phyloP scores from a whole-genome alignment of 2,329 filamentous ascomycete genomes.

The Elsinoe arachidis region DNA sequence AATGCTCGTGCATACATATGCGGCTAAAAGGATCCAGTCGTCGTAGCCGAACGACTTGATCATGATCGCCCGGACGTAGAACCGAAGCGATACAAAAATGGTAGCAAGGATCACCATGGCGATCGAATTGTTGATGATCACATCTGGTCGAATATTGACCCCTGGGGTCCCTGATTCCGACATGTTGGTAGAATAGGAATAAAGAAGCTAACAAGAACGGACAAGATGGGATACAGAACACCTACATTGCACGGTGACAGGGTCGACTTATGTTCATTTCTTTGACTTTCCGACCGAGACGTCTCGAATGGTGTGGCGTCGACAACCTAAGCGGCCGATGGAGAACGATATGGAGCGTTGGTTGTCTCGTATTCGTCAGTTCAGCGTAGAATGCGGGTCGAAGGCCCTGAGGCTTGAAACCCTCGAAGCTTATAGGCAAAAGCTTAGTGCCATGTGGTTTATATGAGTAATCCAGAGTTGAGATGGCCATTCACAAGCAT shows the following conservation, averaged over 20 bases:
- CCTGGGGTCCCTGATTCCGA: neutral
- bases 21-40: constrained; percentile 33
- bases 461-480: neutral
- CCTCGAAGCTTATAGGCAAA: neutral
- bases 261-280: neutral
- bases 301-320: neutral
- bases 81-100: constrained; percentile 18
- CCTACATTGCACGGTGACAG: neutral
- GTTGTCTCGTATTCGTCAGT: neutral
- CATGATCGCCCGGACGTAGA: constrained; percentile 33
- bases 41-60: constrained; percentile 37
- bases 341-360: neutral
- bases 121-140: constrained; percentile 4
- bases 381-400: constrained; percentile 1
- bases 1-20: constrained; percentile 26
- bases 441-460: neutral
- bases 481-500: neutral
- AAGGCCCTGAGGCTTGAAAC: constrained; percentile 2
- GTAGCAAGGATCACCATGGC: neutral
- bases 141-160: neutral
- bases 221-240: neutral
- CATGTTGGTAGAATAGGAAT: neutral
- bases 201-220: neutral
- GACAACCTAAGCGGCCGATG: neutral
- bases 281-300: neutral